Evolutionary conservation across 2,329 filamentous ascomycete species (phyloP).

Genomic region (Metarhizium guizhouense): DNA sequence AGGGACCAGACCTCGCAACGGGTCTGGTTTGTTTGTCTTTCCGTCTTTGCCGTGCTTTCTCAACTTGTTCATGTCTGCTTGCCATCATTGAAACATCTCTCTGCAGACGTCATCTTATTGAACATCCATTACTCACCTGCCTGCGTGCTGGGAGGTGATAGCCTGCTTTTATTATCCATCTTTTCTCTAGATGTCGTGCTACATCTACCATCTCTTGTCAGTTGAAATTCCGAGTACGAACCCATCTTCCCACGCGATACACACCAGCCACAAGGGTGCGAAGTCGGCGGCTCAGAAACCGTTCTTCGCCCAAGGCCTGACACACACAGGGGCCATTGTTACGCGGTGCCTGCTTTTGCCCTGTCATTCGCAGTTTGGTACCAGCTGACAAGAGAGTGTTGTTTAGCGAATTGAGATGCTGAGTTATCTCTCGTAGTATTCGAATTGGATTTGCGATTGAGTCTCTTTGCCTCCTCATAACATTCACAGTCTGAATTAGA

Average conservation of each 20-base stretch:
- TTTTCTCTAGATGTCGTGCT: slow-evolving; percentile 4
- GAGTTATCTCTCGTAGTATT: neutral
- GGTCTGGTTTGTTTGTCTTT: slow-evolving; percentile 6
- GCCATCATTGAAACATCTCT: neutral
- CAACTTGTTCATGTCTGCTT: neutral
- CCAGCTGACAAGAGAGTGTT: neutral
- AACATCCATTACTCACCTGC: neutral
- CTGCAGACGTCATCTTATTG: neutral
- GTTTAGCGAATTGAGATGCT: neutral
- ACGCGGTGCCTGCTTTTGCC: slow-evolving; percentile 2
- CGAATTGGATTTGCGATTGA: no score
- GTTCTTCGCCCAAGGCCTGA: neutral
- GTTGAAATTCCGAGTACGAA: slow-evolving; percentile 6
- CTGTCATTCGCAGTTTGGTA: neutral
- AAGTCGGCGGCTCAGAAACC: neutral
- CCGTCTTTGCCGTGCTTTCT: neutral
- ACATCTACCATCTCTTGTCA: slow-evolving; percentile 2
- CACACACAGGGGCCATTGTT: neutral
- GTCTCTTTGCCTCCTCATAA: no score
- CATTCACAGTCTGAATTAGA: no score
- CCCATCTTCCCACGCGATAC: slow-evolving; percentile 4
- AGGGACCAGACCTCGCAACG: slow-evolving; percentile 3
- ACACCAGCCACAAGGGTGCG: slow-evolving; percentile 1
- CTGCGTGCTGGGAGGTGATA: neutral
- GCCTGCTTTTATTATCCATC: neutral